phyloP scores from a whole-genome alignment of 805 yeast genomes.

The Teunomyces funiuensis region DNA sequence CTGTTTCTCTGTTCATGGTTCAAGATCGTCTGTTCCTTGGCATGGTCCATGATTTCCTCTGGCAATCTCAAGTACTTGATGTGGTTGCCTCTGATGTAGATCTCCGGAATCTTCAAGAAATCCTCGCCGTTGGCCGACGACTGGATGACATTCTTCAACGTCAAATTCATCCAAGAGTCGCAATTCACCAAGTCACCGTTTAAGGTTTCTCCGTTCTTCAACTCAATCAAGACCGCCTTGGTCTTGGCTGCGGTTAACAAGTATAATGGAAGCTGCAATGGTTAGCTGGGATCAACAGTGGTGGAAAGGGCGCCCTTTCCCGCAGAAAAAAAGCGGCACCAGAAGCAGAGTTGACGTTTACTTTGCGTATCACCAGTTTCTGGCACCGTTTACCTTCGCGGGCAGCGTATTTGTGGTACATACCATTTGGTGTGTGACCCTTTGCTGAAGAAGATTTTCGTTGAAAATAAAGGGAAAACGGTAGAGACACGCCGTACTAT shows the following conservation, averaged over 20 bases:
- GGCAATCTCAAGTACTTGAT: slow-evolving; percentile 77
- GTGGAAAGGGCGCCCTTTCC: neutral
- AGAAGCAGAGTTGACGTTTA: too few species aligned
- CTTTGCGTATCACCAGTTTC: too few species aligned
- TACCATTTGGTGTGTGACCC: neutral
- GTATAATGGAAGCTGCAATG: slow-evolving; percentile 77
- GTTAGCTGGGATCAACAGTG: slow-evolving; percentile 7
- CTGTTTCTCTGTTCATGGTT: slow-evolving; percentile 50
- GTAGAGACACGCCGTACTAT: neutral
- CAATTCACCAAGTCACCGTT: slow-evolving; percentile 83
- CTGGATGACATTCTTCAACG: slow-evolving; percentile 73
- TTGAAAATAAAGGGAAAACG: neutral
- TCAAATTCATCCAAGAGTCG: slow-evolving; percentile 95
- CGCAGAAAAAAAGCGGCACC: neutral
- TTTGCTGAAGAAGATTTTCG: neutral
- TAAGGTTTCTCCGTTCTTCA: slow-evolving; percentile 87
- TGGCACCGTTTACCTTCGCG: neutral
- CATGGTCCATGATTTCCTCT: slow-evolving; percentile 71
- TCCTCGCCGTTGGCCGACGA: slow-evolving; percentile 60
- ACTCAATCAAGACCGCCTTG: slow-evolving; percentile 81
- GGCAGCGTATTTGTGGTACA: neutral
- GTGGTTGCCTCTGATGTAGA: slow-evolving; percentile 82
- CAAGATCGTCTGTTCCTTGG: slow-evolving; percentile 62
- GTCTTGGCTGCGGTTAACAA: slow-evolving; percentile 88
- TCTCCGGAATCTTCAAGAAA: slow-evolving; percentile 64